Evolutionary conservation across 2,329 filamentous ascomycete species (phyloP), one percentile per base, ranked within the genome.

Genomic region (Venturia oleaginea): DNA sequence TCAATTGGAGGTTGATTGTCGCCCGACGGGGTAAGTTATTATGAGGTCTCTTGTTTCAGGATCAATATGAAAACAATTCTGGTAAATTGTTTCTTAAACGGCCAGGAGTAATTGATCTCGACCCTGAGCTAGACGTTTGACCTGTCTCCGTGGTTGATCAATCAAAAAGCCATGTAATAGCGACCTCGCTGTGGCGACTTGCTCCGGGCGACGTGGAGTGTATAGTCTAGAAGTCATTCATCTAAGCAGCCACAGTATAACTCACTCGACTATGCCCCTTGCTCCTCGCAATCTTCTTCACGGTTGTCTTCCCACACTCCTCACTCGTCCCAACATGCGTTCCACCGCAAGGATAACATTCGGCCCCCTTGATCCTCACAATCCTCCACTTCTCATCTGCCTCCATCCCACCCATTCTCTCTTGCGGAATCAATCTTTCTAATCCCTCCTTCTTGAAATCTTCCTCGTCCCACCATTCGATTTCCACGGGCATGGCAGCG

Each of bases 261-360:
- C 74, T 74, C 62, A 90, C 83, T 68, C 84, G 80, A 63, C 83
- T 87, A 11, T 77, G 79, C 3, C 87, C 87, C 73, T 88, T 89
- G 63, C 78, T 80, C 73, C 86, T 80, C 67, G 80, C 80, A 64
- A 91, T 87, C 76, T 87, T 89, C 77, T 81, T 86, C 4, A 91
- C 85, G 3, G 76, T 82, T 5, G 85, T 84, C 71, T 81, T 80
- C 0, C 86, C 85, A 69, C 83, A 85, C 66, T 80, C 68, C 65
- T 81, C 78, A 24, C 86, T 87, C 22, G 76, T 81, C 37, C 81
- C 77, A 3, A 91, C 87, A 77, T 91, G 89, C 32, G 88, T 91
- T 0, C 88, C 88, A 8, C 88, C 89, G 72, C 89, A 91, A 0
- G 88, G 87, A 76, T 91, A 91, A 32, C 82, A 82, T 68, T 87